Evolutionary conservation across 805 yeast genomes (phyloP), one percentile per base, ranked within the genome.

Genomic region (Candida caryicola): DNA sequence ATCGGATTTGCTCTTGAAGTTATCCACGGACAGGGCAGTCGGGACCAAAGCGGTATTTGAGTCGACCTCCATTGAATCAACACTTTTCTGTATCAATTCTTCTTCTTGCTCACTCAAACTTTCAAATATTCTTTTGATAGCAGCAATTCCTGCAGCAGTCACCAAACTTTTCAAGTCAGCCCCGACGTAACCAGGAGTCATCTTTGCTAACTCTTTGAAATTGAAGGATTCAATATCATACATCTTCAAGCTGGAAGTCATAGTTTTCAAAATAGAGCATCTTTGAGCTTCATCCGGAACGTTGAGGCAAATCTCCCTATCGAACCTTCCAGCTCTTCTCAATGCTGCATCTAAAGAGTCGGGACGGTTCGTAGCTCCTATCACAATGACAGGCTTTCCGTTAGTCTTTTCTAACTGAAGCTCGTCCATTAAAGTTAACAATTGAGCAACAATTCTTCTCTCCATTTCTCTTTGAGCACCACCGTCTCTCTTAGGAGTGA

Each of bases 381-480:
- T 80, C 0, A 93, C 83, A 45, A 93, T 83, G 1, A 93, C 96
- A 0, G 98, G 97, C 45, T 85, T 85, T 2, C 96, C 96, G 36
- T 76, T 85, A 0, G 97, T 91, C 46, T 90, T 89, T 29, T 84
- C 95, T 44, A 91, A 64, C 1, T 95, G 75, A 28, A 93, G 64
- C 54, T 89, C 96, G 62, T 93, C 99, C 85, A 93, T 90, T 19
- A 95, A 82, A 0, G 99, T 93, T 30, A 93, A 70, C 44, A 93
- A 70, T 58, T 93, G 99, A 0, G 98, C 98, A 2, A 93, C 99
- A 21, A 93, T 91, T 58, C 99, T 74, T 49, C 93, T 77, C 59
- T 93, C 99, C 98, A 93, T 93, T 64, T 93, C 99, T 51, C 99
- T 73, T 60, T 89, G 97, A 2, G 96, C 98, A 17, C 73, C 73